Evolutionary conservation across 2,329 filamentous ascomycete species (phyloP), one percentile per base, ranked within the genome.

Genomic region (Metarhizium rileyi): DNA sequence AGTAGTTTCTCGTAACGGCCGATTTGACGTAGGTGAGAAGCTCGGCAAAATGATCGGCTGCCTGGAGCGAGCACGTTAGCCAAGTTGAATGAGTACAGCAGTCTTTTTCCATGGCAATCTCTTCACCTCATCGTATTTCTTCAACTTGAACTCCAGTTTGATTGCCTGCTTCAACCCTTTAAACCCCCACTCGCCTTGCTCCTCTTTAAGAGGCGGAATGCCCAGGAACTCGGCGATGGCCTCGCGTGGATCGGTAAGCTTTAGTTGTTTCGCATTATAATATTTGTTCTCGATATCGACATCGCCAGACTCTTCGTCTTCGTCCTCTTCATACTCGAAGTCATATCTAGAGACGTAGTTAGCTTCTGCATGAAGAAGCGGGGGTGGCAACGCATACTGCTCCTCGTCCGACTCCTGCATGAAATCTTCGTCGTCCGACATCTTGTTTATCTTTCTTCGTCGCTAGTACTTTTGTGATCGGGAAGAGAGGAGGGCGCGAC

Each of bases 261-360:
- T 98, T 65, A 95, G 83, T 71, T 97, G 91, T 71, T 98, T 98
- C 41, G 93, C 93, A 70, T 96, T 97, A 77, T 97, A 98, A 75
- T 98, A 98, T 72, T 95, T 96, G 75, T 98, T 98, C 67, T 98
- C 93, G 66, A 97, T 94, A 58, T 91, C 90, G 60, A 96, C 87
- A 65, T 96, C 89, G 51, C 84, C 90, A 28, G 80, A 82, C 51
- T 95, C 85, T 41, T 94, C 87, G 45, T 93, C 90, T 50, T 95
- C 89, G 56, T 90, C 89, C 52, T 84, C 93, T 65, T 96, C 91
- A 69, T 96, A 97, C 63, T 97, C 91, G 66, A 97, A 97, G 70
- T 97, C 93, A 65, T 96, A 96, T 81, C 70, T 72, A 48, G 10
- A 9, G 14, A 3, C 23, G 18, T n/a, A 26, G 28, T 56, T 44